Evolutionary conservation across 2,329 filamentous ascomycete genomes (phyloP), one percentile per base, ranked within the genome.

Genomic region (Penicillium decumbens): DNA sequence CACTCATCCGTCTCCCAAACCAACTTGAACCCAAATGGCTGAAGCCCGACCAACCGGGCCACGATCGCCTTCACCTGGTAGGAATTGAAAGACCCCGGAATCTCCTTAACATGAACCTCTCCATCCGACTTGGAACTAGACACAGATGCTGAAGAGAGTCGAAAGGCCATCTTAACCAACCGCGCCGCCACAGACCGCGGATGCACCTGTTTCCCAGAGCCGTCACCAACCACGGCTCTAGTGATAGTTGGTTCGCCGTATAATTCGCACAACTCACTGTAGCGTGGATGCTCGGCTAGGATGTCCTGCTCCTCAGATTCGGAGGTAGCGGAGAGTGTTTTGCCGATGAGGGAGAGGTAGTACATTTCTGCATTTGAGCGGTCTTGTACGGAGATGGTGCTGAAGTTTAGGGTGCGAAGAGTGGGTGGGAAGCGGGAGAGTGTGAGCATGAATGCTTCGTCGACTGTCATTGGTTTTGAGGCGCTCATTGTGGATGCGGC

Each of bases 1-100:
- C 87, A 89, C 68, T 96, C 91, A 18, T 89, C 88, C 7, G 90
- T 95, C 72, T 95, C 89, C 87, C 89, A 95, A 0, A 93, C 73
- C 42, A 97, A 68, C 35, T 77, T 78, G 52, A 92, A 72, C 37
- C 72, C 72, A 54, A 89, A 75, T 0, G 89, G 87, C 41, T 77
- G 71, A 9, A 87, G 59, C 1, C 72, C 75, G 61, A 95, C 89
- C n/a, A 85, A 67, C 56, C 80, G 84, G 0, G 84, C 86, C 0
- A 89, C 85, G 7, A 95, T 76, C 0, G 88, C 87, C 64, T 93
- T 87, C 13, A 95, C 80, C 3, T 83, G 80, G 61, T 96, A 97
- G 5, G 91, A 82, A 58, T 91, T 86, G 62, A 87, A 85, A 0
- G 84, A 83, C 61, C 82, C 86, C 0, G 92, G 91, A 1, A 97